phyloP scores from a whole-genome alignment of 1,139 yeast genomes.

The Protomyces macrosporus region DNA sequence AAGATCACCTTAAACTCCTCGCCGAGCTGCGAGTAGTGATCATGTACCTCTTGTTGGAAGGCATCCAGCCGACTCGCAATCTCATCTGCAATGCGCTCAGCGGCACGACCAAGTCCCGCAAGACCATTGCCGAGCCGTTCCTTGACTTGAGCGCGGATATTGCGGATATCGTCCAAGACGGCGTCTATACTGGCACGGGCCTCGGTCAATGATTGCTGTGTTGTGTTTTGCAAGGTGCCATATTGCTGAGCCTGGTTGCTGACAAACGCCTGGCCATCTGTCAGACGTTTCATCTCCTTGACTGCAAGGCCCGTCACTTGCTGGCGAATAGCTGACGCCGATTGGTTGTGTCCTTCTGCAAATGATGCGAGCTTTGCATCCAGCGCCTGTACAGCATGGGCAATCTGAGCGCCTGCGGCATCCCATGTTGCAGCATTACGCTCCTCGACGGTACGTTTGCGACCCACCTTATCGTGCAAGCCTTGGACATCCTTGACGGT shows the following conservation, averaged over 20 bases:
- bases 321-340: constrained; percentile 6
- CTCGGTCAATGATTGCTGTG: constrained; percentile 27
- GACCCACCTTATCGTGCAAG: constrained; percentile 35
- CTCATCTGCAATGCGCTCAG: constrained; percentile 32
- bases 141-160: constrained; percentile 33
- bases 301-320: constrained; percentile 28
- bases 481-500: constrained; percentile 35
- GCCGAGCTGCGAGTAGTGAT: constrained; percentile 33
- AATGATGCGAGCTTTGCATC: constrained; percentile 27
- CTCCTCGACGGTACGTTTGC: constrained; percentile 30
- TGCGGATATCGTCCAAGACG: constrained; percentile 32
- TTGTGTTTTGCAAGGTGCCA: constrained; percentile 24
- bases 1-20: constrained; percentile 33
- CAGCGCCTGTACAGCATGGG: constrained; percentile 26
- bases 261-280: constrained; percentile 28
- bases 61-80: constrained; percentile 30
- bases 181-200: constrained; percentile 31
- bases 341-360: background rate
- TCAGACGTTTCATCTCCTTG: constrained; percentile 30
- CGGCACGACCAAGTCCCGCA: constrained; percentile 28
- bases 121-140: constrained; percentile 32
- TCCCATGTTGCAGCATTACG: constrained; percentile 31
- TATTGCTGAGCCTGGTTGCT: constrained; percentile 29
- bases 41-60: constrained; percentile 32
- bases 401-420: constrained; percentile 28